Conservation (phyloP, 352 stramenopile species). For the Phytophthora cactorum region DNA sequence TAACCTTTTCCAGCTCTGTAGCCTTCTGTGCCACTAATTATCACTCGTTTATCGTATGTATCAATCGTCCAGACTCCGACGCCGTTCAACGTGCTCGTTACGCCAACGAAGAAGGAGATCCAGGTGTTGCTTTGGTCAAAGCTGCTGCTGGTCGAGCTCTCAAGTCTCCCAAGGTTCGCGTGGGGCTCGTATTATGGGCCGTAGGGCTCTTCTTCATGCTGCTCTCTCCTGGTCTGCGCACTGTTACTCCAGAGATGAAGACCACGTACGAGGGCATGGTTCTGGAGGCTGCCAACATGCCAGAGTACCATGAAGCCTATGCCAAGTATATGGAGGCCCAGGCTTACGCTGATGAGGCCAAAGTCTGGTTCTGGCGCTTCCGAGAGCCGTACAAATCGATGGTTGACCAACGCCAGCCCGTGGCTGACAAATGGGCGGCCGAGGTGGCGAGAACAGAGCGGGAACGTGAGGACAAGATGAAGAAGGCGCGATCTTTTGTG, state of each 20-base stretch:
- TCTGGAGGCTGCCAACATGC: conserved; percentile 76
- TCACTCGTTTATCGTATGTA: conserved; percentile 3
- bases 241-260: conserved; percentile 81
- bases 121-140: conserved; percentile 62
- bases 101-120: conserved; percentile 35
- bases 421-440: conserved; percentile 65
- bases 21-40: conserved; percentile 17
- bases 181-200: conserved; percentile 69
- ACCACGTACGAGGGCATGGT: conserved; percentile 79
- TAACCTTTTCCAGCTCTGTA: conserved; percentile 3
- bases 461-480: conserved; percentile 75
- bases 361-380: conserved; percentile 90
- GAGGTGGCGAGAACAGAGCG: conserved; percentile 64
- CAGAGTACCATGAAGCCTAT: conserved; percentile 79
- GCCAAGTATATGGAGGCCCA: conserved; percentile 59
- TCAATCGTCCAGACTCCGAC: conserved; percentile 26
- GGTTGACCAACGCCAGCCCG: conserved; percentile 59
- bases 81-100: conserved; percentile 38
- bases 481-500: conserved; percentile 77
- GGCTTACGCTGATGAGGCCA: conserved; percentile 65
- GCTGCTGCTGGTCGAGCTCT: conserved; percentile 55
- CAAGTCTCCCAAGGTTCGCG: conserved; percentile 68
- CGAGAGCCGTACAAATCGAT: conserved; percentile 73
- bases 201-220: conserved; percentile 89
- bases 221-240: conserved; percentile 58